phyloP scores from a whole-genome alignment of 345 rosid species.

The Rhizophora mangle region DNA sequence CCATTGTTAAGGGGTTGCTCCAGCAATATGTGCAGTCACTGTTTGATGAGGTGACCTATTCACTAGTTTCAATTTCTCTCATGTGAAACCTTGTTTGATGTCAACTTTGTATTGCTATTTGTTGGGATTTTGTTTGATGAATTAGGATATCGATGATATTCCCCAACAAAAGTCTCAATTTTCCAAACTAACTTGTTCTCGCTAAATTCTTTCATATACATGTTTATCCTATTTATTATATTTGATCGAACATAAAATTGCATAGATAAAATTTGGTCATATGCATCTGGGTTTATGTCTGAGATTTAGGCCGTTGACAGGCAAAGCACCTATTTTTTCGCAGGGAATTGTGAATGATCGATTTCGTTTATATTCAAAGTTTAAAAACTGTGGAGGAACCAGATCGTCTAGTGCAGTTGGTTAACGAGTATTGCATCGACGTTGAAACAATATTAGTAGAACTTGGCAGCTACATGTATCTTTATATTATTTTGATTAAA shows the following conservation, averaged over 20 bases:
- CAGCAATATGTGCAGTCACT: constrained; percentile 42
- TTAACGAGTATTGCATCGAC: constrained; percentile 34
- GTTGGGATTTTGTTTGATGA: too few relatives aligned
- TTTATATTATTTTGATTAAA: background rate
- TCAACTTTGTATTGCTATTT: background rate
- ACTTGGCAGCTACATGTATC: constrained; percentile 31
- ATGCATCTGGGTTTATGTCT: background rate
- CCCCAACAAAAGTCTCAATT: too few relatives aligned
- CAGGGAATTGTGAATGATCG: constrained; percentile 43
- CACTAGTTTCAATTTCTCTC: constrained; percentile 2
- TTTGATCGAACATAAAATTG: background rate
- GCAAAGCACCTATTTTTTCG: background rate
- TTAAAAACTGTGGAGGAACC: constrained; percentile 37
- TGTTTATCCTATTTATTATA: too few relatives aligned
- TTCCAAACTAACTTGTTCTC: too few relatives aligned
- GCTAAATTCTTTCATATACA: too few relatives aligned
- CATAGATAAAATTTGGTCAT: background rate
- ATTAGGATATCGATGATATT: too few relatives aligned
- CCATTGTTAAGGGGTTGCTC: constrained; percentile 41
- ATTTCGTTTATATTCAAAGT: constrained; percentile 31
- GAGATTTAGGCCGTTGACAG: constrained; percentile 2
- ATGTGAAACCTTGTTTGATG: background rate
- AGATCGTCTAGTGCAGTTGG: constrained; percentile 32
- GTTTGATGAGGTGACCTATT: constrained; percentile 40
- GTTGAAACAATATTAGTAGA: constrained; percentile 38